Evolutionary conservation across 108 stramenopile species (phyloP), one percentile per base, ranked within the genome.

Genomic region (Epithemia pelagica): DNA sequence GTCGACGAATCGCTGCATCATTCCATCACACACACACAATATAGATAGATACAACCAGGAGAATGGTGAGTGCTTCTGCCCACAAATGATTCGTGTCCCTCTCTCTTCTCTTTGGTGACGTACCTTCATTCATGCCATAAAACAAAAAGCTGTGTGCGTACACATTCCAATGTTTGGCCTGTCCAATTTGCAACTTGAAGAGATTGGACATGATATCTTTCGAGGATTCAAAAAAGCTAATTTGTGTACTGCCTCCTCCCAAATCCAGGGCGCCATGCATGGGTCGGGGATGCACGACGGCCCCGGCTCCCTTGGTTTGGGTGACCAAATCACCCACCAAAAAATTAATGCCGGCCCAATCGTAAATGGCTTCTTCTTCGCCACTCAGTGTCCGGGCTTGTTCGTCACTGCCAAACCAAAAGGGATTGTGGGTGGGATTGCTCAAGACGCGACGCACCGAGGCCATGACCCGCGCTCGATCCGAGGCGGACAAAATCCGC

Each of bases 341-440:
- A 71, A 85, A 96, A 69, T 96, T 95, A 2, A 86, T 74, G 22
- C 84, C 89, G 0, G 88, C 59, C 91, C 93, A 96, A 0, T 85
- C 92, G 75, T 83, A 96, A 22, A 90, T 80, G 1, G 84, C 92
- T 65, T 96, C 97, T 72, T 97, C 97, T 77, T 97, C 97, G 22
- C 97, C 97, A 10, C 79, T 78, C 20, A 97, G 76, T 3, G 82
- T 79, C 29, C 95, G 72, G 1, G 95, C 95, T 66, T 82, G 79
- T 53, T 85, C 86, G 52, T 86, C 67, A 15, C 37, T 5, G 30
- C 65, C 66, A 65, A 96, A 96, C 28, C 61, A 67, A 61, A 92
- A 97, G 60, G 82, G 86, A 59, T 57, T 91, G 73, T 69, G 71
- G 5, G 69, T 74, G 37, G 59, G 64, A 62, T 90, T 77, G 54